Evolutionary conservation across 306 rosid species (phyloP), one percentile per base, ranked within the genome.

Genomic region (Cucurbita maxima): DNA sequence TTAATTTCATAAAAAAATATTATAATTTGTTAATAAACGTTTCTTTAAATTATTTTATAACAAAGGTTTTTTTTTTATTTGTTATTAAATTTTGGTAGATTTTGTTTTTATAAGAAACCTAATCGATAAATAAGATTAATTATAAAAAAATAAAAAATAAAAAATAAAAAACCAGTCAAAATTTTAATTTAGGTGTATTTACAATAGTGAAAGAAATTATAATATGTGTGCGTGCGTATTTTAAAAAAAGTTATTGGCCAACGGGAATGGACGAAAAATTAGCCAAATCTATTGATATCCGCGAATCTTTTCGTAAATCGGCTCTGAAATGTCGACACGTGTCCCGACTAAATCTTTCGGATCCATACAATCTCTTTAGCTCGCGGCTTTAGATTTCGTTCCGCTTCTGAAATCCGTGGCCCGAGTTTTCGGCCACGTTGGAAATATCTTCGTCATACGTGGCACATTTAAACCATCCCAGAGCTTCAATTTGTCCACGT

Each of bases 381-480:
- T 75, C 75, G 43, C 60, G 43, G 82, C 90, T 87, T 88, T 85
- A 71, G 96, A 91, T 91, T 78, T 75, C 58, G 76, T 81, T 89
- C 91, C 79, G 76, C 77, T 81, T 85, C 80, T 41, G 78, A 51
- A 5, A 0, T 15, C 36, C 51, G 59, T 30, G 76, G 75, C 83
- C 72, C 78, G 73, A 40, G 64, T 44, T 74, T 71, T 30, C 56
- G 19, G 58, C 79, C 79, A 74, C 58, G 82, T 43, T 84, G 88
- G 86, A 87, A 90, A 88, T 87, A 88, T 87, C 92, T 85, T 5
- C 4, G 9, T 77, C 80, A 82, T 9, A 77, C 88, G 80, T 86
- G 89, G 77, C 83, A 55, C 25, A 30, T 47, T 74, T 30, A 7
- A 77, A 76, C 60, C 89, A 48, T 66, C 85, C 83, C 67, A 58